Evolutionary conservation across 2,329 filamentous ascomycete species (phyloP).

Genomic region (Ascochyta lentis): DNA sequence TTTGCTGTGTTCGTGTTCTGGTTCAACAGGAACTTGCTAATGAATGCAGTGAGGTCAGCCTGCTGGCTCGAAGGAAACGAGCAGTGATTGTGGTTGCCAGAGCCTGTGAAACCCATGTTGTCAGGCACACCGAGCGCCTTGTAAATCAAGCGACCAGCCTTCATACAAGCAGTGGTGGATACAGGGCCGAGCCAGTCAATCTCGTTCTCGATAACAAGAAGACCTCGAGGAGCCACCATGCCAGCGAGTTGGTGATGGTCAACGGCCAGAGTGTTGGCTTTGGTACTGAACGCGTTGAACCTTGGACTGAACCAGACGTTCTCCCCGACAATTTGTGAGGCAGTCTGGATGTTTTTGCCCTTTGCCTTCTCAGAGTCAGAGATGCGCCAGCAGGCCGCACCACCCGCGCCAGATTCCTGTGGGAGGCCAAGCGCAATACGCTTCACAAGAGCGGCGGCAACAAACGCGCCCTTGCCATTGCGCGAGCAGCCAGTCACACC

Average conservation of each 20-base stretch:
- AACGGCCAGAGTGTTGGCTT: slow-evolving; percentile 57
- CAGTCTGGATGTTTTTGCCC: slow-evolving; percentile 67
- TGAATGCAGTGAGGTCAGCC: slow-evolving; percentile 60
- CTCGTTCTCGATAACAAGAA: slow-evolving; percentile 65
- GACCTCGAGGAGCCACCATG: slow-evolving; percentile 62
- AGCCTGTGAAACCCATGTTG: slow-evolving; percentile 65
- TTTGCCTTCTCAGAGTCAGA: slow-evolving; percentile 54
- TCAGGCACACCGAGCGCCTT: slow-evolving; percentile 60
- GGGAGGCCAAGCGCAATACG: slow-evolving; percentile 68
- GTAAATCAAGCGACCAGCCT: slow-evolving; percentile 61
- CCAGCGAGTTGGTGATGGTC: slow-evolving; percentile 67
- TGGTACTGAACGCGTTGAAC: slow-evolving; percentile 61
- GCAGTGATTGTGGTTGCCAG: slow-evolving; percentile 63
- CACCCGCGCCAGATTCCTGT: slow-evolving; percentile 68
- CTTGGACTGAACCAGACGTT: slow-evolving; percentile 68
- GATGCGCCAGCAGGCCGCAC: slow-evolving; percentile 66
- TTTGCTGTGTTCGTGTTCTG: slow-evolving; percentile 37
- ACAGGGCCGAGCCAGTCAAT: slow-evolving; percentile 65
- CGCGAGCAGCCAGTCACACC: slow-evolving; percentile 70
- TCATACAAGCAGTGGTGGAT: slow-evolving; percentile 65
- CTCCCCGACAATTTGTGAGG: slow-evolving; percentile 64
- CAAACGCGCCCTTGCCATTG: slow-evolving; percentile 69
- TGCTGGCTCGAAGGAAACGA: slow-evolving; percentile 62
- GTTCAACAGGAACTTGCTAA: slow-evolving; percentile 59
- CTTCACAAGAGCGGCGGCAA: slow-evolving; percentile 65